These are phyloP conservation scores for Houttuynia cordata DNA, from an alignment of 164 flowering plant species.

Conservation along the genomic window DNA sequence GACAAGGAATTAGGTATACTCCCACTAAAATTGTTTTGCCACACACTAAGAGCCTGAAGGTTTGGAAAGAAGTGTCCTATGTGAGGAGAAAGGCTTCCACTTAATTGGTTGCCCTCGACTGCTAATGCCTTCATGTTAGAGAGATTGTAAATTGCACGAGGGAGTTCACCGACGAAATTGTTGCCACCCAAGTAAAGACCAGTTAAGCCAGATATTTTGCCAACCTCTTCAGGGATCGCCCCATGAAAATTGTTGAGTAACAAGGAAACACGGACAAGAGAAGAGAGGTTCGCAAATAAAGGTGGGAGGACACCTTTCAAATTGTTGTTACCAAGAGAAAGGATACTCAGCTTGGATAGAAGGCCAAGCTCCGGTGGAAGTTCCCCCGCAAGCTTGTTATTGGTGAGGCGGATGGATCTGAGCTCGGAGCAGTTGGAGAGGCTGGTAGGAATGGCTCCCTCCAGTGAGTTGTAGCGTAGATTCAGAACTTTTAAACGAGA, in stretches of 20 bases:
- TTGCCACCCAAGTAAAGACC: not conserved
- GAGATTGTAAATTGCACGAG: not conserved
- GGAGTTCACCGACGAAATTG: not conserved
- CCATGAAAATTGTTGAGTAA: not conserved
- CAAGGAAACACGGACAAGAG: not conserved
- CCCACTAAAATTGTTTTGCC: constrained; percentile 31
- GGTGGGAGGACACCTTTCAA: constrained; percentile 13
- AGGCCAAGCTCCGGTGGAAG: constrained; percentile 7
- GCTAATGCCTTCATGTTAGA: not conserved
- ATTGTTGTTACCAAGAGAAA: constrained; percentile 3
- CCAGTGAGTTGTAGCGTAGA: not conserved
- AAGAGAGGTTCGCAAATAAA: constrained; percentile 12
- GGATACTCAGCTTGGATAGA: not conserved
- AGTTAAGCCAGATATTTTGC: not conserved
- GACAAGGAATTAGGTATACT: constrained; percentile 30
- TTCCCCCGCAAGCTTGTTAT: constrained; percentile 4
- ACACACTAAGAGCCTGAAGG: constrained; percentile 15
- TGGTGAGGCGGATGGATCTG: too few species aligned
- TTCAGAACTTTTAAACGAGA: constrained; percentile 12
- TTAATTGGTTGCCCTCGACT: constrained; percentile 3
- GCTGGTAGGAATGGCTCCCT: not conserved
- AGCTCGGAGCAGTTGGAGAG: constrained; percentile 3
- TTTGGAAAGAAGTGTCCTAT: constrained; percentile 20
- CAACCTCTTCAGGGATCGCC: not conserved
- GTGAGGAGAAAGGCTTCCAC: constrained; percentile 9